phyloP scores from a whole-genome alignment of 139 green algal species.

The Medakamo hakoo region DNA sequence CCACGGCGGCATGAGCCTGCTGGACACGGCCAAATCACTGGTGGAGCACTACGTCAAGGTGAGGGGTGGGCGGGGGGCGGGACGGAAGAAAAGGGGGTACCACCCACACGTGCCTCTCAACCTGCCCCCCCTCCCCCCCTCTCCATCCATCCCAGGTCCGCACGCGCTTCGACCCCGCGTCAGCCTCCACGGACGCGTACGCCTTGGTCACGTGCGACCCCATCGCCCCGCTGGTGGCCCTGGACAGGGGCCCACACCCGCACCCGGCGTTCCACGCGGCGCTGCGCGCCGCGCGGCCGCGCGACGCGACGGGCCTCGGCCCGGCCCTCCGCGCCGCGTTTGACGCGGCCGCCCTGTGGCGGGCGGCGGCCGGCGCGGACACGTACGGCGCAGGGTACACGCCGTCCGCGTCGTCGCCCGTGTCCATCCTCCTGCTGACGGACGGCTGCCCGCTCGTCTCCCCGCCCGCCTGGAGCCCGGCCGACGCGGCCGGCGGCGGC shows the following conservation, averaged over 20 bases:
- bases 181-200: neutral
- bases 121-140: too few relatives aligned
- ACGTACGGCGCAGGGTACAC: neutral
- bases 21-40: neutral
- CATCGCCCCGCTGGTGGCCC: neutral
- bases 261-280: neutral
- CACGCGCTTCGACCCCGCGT: neutral
- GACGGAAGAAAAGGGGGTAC: neutral
- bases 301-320: neutral
- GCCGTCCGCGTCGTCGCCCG: too few relatives aligned
- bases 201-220: neutral
- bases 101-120: too few relatives aligned
- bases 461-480: neutral
- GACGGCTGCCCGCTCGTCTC: neutral
- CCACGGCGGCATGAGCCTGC: neutral
- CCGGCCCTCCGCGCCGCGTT: neutral
- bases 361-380: neutral
- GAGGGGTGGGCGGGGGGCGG: neutral
- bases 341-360: neutral
- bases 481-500: too few relatives aligned
- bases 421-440: neutral
- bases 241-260: neutral
- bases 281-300: neutral
- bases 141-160: neutral
- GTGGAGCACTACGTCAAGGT: neutral